A percentile compares a stretch with the other conserved stretches of the same genome.
These are phyloP conservation scores for Cystobasidium slooffiae DNA, from an alignment of 1,284 basidiomycete genomes.

Conservation along the genomic window DNA sequence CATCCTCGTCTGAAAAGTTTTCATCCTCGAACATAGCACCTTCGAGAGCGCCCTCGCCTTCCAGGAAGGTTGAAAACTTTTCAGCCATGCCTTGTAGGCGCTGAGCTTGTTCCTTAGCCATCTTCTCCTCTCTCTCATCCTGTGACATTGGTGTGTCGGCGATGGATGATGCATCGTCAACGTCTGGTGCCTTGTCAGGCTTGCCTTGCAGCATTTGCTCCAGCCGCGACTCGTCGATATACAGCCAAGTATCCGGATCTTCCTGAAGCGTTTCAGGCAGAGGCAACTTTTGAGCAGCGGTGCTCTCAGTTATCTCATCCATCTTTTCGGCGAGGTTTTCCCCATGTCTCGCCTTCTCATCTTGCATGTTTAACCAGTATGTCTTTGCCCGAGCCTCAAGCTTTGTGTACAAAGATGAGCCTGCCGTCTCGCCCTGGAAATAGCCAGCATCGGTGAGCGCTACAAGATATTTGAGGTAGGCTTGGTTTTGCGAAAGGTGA, in stretches of 20 bases:
- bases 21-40: conserved; percentile 80
- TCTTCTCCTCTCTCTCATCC: conserved; percentile 41
- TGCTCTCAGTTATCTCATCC: conserved; percentile 3
- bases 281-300: not conserved
- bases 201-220: conserved; percentile 49
- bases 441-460: conserved; percentile 35
- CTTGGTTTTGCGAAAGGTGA: conserved; percentile 22
- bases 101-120: conserved; percentile 64
- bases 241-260: conserved; percentile 64
- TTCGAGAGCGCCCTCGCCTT: conserved; percentile 81
- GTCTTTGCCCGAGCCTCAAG: conserved; percentile 23
- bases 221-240: conserved; percentile 60
- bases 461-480: conserved; percentile 38
- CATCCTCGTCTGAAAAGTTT: conserved; percentile 43
- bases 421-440: conserved; percentile 41
- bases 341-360: not conserved
- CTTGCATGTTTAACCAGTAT: conserved; percentile 26
- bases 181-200: conserved; percentile 56
- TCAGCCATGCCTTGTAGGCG: conserved; percentile 74
- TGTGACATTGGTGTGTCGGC: conserved; percentile 1
- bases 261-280: conserved; percentile 29
- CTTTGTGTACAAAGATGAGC: conserved; percentile 28
- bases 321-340: not conserved
- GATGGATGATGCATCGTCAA: conserved; percentile 54
- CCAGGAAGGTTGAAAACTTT: conserved; percentile 83